Base-by-base conservation (phyloP, 2,329 filamentous ascomycete species). In the Fusarium cicatricum region DNA sequence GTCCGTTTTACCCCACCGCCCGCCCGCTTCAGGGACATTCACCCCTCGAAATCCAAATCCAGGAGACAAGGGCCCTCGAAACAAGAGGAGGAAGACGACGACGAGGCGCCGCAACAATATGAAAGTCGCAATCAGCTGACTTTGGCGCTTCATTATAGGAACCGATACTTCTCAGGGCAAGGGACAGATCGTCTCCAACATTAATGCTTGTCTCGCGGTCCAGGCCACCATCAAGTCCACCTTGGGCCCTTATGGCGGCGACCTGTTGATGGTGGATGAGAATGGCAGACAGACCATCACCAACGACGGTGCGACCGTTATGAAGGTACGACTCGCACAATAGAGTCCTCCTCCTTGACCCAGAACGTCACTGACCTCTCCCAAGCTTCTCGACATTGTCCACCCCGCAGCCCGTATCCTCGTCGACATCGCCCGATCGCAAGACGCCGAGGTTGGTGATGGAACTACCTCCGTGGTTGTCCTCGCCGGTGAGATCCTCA, bases 401-500 rank as follows among this genome's bases (percentile, higher is more conserved):
- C 95, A 99, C 81, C 95, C 95, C 67, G 95, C 95, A 67, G 95
- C 95, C 70, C 89, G 93, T 76, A 95, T 99, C 75, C 90, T 99
- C 72, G 96, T 95, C 76, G 95, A 99, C 75, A 99, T 99, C 73
- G 94, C 95, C 63, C 89, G 95, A 78, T 98, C 94, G 74, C 95
- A 99, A 89, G 95, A 99, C 77, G 95, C 95, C 67, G 95, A 99
- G 82, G 95, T 99, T 54, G 95, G 95, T 70, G 95, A 99, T 74
- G 95, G 95, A 70, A 99, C 95, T 52, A 99, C 95, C 19, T 97
- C 93, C 3, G 95, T 99, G 17, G 95, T 99, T 40, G 94, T 99
- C 21, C 80, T 99, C 55, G 95, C 95, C n/a, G 95, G 95, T 61
- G 94, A 98, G 80, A 94, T 99, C 69, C 80, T 99, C 63, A 98